Conservation (phyloP, 1,139 yeast species). For the Candida pseudoviswanathii region DNA sequence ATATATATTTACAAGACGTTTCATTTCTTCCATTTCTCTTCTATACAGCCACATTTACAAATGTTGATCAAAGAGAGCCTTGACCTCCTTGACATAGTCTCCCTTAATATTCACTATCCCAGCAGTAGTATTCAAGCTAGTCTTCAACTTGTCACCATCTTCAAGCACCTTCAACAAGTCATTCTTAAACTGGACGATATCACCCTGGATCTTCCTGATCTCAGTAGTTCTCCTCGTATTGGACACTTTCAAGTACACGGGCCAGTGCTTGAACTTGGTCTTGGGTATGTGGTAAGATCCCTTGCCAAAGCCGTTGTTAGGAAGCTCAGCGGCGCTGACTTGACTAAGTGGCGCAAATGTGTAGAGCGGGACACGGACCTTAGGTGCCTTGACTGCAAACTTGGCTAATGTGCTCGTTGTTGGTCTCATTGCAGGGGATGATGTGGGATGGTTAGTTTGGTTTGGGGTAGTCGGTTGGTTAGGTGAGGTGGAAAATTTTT, state of each 20-base stretch:
- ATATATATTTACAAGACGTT: constrained; percentile 8
- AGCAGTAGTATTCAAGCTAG: constrained; percentile 42
- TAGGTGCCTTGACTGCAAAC: constrained; percentile 6
- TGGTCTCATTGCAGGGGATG: constrained; percentile 23
- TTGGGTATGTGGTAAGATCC: constrained; percentile 53
- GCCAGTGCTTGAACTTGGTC: constrained; percentile 64
- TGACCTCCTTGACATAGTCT: constrained; percentile 49
- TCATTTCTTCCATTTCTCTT: not conserved
- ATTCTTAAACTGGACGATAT: constrained; percentile 55
- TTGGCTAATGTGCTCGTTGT: constrained; percentile 10
- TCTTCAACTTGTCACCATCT: constrained; percentile 25
- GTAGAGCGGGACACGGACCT: constrained; percentile 8
- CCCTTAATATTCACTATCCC: constrained; percentile 60
- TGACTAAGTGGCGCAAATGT: constrained; percentile 9
- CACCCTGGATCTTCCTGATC: constrained; percentile 65
- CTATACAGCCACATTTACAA: constrained; percentile 8
- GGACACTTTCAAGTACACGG: constrained; percentile 63
- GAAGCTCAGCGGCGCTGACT: constrained; percentile 10
- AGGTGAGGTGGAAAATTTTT: too few species aligned
- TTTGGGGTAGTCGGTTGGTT: too few species aligned
- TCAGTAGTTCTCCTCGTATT: constrained; percentile 61
- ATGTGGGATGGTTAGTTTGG: not conserved
- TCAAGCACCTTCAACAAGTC: constrained; percentile 56
- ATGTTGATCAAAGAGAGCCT: constrained; percentile 31
- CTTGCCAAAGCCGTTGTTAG: constrained; percentile 45